Percentiles rank a stretch among this genome's conserved stretches.
Conservation (phyloP, 306 rosid genomes). For the Datisca glomerata region DNA sequence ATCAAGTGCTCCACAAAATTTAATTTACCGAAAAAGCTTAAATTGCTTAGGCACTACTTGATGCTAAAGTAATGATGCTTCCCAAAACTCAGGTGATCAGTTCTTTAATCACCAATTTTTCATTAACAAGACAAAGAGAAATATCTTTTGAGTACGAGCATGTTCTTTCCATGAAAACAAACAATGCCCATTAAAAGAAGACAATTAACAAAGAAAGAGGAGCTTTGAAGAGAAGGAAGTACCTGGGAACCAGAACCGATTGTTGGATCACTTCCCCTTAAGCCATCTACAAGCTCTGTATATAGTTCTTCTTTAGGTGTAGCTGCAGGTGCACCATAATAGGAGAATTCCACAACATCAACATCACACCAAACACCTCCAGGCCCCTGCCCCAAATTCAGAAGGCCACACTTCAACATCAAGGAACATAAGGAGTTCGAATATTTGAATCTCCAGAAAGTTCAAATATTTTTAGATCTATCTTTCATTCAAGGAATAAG, state of each 20-base stretch:
- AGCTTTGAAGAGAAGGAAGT: constrained; percentile 12
- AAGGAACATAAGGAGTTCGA: background rate
- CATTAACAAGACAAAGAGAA: background rate
- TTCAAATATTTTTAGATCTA: too few relatives aligned
- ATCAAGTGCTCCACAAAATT: too few relatives aligned
- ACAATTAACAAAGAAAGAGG: too few relatives aligned
- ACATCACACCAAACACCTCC: constrained; percentile 99
- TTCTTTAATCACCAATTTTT: background rate
- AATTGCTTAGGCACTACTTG: too few relatives aligned
- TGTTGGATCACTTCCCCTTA: constrained; percentile 77
- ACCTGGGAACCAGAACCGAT: constrained; percentile 99
- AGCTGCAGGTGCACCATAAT: constrained; percentile 86
- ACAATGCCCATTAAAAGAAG: too few relatives aligned
- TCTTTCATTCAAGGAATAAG: too few relatives aligned
- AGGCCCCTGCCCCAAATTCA: constrained; percentile 65
- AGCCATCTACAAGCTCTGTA: constrained; percentile 86
- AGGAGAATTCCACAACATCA: constrained; percentile 96
- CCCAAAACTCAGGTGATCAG: background rate
- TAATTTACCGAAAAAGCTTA: too few relatives aligned
- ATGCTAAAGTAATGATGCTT: background rate
- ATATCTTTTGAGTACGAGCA: background rate
- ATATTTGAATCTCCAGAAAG: too few relatives aligned
- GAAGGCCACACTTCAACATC: constrained; percentile 10
- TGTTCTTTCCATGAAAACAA: too few relatives aligned
- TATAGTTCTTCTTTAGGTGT: constrained; percentile 88